Evolutionary conservation across 78 protist genomes (phyloP).

Genomic region (Speleostelium caveatum): DNA sequence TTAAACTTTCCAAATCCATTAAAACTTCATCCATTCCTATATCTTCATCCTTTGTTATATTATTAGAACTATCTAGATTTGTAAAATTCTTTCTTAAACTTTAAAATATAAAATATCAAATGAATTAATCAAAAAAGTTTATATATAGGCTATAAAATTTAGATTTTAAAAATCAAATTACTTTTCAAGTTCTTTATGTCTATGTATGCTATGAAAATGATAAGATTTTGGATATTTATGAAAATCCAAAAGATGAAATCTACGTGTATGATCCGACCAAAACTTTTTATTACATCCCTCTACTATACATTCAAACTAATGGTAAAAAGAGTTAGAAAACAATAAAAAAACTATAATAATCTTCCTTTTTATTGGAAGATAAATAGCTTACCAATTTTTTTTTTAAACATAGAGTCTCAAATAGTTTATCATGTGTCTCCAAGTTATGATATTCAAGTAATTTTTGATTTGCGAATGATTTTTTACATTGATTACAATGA

Average conservation of each 20-base stretch:
- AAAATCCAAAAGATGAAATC: conserved; percentile 19
- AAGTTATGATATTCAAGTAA: conserved; percentile 21
- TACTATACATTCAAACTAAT: conserved; percentile 33
- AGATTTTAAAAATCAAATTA: too few relatives aligned
- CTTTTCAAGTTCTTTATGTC: conserved; percentile 6
- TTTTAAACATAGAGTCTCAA: conserved; percentile 21
- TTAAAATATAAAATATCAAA: neutral
- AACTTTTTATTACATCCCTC: conserved; percentile 24
- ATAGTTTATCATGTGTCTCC: conserved; percentile 23
- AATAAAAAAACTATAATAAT: neutral
- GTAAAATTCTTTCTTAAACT: neutral
- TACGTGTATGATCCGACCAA: conserved; percentile 13
- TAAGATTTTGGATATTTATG: conserved; percentile 31
- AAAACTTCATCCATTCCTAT: conserved; percentile 1
- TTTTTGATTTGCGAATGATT: conserved; percentile 20
- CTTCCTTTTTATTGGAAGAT: neutral
- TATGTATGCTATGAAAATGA: conserved; percentile 3
- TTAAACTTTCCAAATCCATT: conserved; percentile 3
- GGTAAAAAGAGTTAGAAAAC: neutral
- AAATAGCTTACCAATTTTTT: conserved; percentile 7
- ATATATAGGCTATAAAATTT: neutral
- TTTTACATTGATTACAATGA: conserved; percentile 17
- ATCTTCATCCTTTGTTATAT: neutral
- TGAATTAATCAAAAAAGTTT: too few relatives aligned
- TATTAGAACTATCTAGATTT: too few relatives aligned